Evolutionary conservation across 1,139 yeast genomes (phyloP), one percentile per base, ranked within the genome.

Genomic region (Pichia sp.): DNA sequence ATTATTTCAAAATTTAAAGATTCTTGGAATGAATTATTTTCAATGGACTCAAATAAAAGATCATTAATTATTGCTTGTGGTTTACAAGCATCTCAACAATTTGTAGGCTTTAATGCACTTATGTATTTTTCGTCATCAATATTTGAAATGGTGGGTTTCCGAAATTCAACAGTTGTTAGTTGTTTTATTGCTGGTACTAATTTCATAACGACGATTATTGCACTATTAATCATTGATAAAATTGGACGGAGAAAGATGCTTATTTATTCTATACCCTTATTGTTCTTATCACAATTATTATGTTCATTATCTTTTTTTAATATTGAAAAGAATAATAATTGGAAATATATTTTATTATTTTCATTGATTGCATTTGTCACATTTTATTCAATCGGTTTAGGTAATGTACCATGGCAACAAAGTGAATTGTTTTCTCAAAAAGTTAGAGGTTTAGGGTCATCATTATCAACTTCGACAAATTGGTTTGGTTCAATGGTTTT

Each of bases 391-490:
- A 64, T 73, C 47, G 82, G 82, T 42, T 69, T 76, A 46, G 82
- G 82, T 49, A 74, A 74, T 55, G 71, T 74, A 41, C 82, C 82
- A 2, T 77, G 82, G 82, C 78, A 78, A 30, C 82, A 80, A 40
- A 78, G 76, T 35, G 82, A 77, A 57, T 66, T 76, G 47, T 77
- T 77, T 53, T 74, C 80, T 1, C 80, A 76, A 51, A 72, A 71
- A 47, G 78, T 76, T 25, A 68, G 82, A 52, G 73, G 80, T 9
- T 60, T 74, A 31, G 82, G 82, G 12, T 73, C 73, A 7, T 75
- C 78, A 69, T 71, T 69, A 52, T 76, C 80, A 2, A 72, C 81
- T 7, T 72, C 71, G 30, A 74, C 80, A 37, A 76, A 76, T 58
- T 76, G 82, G 82, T 63, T 75, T 11, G 82, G 82, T 4, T 76